phyloP scores from a whole-genome alignment of 2,329 filamentous ascomycete genomes.

The Cephalotrichum gorgonifer region DNA sequence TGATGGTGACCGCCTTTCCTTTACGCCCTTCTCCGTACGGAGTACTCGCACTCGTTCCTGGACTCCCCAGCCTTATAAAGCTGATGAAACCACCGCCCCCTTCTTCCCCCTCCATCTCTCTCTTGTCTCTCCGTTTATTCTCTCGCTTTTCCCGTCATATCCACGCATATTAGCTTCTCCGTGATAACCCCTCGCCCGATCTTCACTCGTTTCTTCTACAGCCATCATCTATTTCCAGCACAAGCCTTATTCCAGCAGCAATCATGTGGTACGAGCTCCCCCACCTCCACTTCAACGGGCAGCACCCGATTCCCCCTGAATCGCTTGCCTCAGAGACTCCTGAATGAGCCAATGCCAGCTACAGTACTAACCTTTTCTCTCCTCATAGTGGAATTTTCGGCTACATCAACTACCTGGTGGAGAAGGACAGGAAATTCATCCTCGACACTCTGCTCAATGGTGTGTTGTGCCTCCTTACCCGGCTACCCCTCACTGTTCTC shows the following conservation, averaged over 20 bases:
- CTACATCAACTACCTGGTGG: constrained; percentile 98
- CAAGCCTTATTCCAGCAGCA: constrained; percentile 2
- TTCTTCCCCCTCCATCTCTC: constrained; percentile 5
- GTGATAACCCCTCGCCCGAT: neutral
- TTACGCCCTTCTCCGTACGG: neutral
- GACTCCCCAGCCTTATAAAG: constrained; percentile 5
- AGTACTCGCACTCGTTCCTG: too few relatives aligned
- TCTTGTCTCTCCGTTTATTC: neutral
- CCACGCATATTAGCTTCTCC: neutral
- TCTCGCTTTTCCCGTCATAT: neutral
- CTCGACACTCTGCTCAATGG: constrained; percentile 94
- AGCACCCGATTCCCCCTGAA: constrained; percentile 1
- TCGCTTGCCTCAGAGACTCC: too few relatives aligned
- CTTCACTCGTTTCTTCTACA: constrained; percentile 4
- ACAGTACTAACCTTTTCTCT: constrained; percentile 10
- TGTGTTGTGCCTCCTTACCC: constrained; percentile 30
- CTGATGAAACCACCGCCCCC: constrained; percentile 3
- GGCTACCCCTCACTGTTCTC: too few relatives aligned
- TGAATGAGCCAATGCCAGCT: neutral
- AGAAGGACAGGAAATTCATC: constrained; percentile 96
- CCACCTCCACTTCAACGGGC: neutral
- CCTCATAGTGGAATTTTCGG: constrained; percentile 77
- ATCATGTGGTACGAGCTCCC: constrained; percentile 11
- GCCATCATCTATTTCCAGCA: constrained; percentile 2
- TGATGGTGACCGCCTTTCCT: constrained; percentile 3